These are phyloP conservation scores for Exophiala sideris DNA, from an alignment of 2,329 filamentous ascomycete genomes.

Conservation along the genomic window DNA sequence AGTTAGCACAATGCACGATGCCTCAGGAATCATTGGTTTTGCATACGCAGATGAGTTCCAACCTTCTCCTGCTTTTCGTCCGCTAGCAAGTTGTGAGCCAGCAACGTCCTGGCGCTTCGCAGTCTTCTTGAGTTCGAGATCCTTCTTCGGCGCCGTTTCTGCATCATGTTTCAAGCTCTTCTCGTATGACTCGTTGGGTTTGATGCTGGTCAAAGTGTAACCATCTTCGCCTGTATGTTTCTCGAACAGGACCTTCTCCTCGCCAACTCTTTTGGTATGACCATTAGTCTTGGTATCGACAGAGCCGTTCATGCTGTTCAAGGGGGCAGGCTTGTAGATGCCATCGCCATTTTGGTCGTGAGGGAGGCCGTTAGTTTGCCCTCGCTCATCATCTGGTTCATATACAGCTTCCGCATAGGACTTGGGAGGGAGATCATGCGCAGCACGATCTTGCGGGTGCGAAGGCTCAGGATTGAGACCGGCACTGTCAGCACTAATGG, in stretches of 20 bases:
- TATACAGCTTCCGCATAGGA: constrained; percentile 39
- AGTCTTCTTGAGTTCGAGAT: constrained; percentile 33
- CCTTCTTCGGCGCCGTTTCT: constrained; percentile 27
- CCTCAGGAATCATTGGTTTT: not conserved
- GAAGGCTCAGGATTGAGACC: constrained; percentile 32
- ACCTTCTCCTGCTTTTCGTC: constrained; percentile 51
- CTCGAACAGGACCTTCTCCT: constrained; percentile 40
- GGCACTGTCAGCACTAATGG: not conserved
- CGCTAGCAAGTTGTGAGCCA: constrained; percentile 43
- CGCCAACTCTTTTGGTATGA: constrained; percentile 19
- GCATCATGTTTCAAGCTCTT: constrained; percentile 34
- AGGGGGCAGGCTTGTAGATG: not conserved
- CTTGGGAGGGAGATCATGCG: constrained; percentile 36
- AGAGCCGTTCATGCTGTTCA: not conserved
- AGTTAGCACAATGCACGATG: not conserved
- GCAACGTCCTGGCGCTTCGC: constrained; percentile 17
- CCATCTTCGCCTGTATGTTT: constrained; percentile 45
- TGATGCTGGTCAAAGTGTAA: constrained; percentile 45
- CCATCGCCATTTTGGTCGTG: not conserved
- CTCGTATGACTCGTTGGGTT: constrained; percentile 39
- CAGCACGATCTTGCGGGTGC: constrained; percentile 32
- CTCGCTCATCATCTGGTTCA: not conserved
- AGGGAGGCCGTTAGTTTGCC: constrained; percentile 8
- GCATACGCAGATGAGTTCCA: constrained; percentile 50
- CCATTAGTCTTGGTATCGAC: constrained; percentile 19